Percentiles rank a stretch among this genome's conserved stretches.
Evolutionary conservation across 164 flowering plant species (phyloP).

Genomic region (Berberis thunbergii): DNA sequence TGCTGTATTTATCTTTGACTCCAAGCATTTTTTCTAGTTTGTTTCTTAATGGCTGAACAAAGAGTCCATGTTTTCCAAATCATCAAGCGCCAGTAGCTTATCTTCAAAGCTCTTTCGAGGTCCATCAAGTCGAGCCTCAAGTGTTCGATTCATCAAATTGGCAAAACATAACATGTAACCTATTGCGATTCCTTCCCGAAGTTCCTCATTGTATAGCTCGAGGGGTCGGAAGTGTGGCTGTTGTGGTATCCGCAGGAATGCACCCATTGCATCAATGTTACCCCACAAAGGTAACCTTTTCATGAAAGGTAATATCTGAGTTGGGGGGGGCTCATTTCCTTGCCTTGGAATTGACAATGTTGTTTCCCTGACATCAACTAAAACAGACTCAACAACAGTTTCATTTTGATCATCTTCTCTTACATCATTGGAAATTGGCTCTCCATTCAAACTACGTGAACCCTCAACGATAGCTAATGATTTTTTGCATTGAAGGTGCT

Average conservation of each 20-base stretch:
- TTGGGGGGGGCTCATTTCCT: neutral
- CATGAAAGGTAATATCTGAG: neutral
- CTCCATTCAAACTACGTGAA: neutral
- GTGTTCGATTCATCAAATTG: neutral
- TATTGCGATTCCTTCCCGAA: neutral
- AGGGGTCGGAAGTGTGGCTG: neutral
- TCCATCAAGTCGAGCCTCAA: neutral
- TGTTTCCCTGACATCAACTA: neutral
- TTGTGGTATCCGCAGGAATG: neutral
- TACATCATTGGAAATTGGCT: neutral
- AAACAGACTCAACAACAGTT: neutral
- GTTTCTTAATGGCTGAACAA: neutral
- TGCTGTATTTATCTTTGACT: neutral
- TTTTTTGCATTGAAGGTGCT: neutral
- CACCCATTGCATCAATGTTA: neutral
- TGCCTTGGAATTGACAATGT: neutral
- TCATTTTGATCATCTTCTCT: neutral
- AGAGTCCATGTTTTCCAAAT: neutral
- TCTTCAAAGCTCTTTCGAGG: neutral
- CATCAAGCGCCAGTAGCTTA: neutral
- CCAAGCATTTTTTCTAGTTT: neutral
- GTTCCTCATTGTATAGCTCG: neutral
- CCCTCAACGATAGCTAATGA: neutral
- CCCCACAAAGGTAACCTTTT: slow-evolving; percentile 1
- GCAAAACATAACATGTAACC: neutral